Conservation (phyloP, 495 filamentous ascomycete species). For the Cercophora scortea region DNA sequence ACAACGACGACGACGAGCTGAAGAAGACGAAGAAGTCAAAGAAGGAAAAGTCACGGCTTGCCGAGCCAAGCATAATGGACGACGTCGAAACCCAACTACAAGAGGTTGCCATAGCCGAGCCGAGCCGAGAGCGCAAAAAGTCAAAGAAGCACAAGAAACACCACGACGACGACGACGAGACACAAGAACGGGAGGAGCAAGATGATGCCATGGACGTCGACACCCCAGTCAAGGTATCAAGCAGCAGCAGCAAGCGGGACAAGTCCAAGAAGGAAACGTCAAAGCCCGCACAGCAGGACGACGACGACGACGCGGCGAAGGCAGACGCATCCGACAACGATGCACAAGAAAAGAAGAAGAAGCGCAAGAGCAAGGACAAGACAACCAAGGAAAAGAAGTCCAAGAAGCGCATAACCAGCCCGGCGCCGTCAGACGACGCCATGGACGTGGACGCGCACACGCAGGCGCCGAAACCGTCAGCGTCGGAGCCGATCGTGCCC, state of each 20-base stretch:
- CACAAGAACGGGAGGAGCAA: not conserved
- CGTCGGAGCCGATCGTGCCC: slow-evolving; percentile 23
- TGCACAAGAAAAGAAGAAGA: slow-evolving; percentile 12
- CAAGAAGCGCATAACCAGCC: slow-evolving; percentile 5
- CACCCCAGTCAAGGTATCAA: slow-evolving; percentile 8
- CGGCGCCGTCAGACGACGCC: slow-evolving; percentile 8
- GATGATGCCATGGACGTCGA: slow-evolving; percentile 13
- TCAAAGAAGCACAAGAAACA: slow-evolving; percentile 17
- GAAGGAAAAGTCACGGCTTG: not conserved
- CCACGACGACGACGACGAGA: not conserved
- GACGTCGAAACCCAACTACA: slow-evolving; percentile 1
- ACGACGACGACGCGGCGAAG: slow-evolving; percentile 3
- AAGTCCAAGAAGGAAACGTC: slow-evolving; percentile 10
- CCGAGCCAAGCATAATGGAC: not conserved
- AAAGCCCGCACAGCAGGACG: not conserved
- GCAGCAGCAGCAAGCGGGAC: slow-evolving; percentile 13
- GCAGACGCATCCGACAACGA: slow-evolving; percentile 3
- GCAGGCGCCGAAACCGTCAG: slow-evolving; percentile 1
- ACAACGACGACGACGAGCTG: slow-evolving; percentile 1
- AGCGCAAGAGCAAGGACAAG: slow-evolving; percentile 18
- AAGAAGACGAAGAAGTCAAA: slow-evolving; percentile 10
- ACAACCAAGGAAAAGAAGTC: slow-evolving; percentile 8
- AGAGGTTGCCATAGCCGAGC: slow-evolving; percentile 13
- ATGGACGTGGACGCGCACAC: slow-evolving; percentile 19
- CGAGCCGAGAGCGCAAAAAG: slow-evolving; percentile 13